These are phyloP conservation scores for Colletotrichum falcatum DNA, from an alignment of 2,329 filamentous ascomycete species.

Conservation along the genomic window DNA sequence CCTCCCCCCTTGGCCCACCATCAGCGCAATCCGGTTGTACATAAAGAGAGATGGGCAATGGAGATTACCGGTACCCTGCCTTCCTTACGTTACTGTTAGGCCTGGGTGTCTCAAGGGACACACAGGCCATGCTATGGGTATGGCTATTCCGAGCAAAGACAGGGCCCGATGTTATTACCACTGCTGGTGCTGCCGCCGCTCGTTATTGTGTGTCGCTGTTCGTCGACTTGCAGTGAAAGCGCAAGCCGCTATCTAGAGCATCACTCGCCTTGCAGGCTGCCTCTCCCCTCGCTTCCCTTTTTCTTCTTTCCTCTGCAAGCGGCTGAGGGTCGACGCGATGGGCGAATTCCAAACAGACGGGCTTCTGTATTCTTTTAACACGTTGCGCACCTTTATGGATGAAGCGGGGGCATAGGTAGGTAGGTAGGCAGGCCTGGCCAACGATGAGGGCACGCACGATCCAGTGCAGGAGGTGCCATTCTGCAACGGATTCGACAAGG, in stretches of 20 bases:
- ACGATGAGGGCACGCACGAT: background rate
- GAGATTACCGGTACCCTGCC: background rate
- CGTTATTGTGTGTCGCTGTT: background rate
- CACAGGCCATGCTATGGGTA: conserved; percentile 29
- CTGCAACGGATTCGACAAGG: conserved; percentile 13
- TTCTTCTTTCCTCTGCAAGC: no score
- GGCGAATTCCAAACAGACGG: background rate
- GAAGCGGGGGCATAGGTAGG: conserved; percentile 12
- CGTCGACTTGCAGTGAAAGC: conserved; percentile 1
- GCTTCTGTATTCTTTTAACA: background rate
- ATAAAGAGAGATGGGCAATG: conserved; percentile 3
- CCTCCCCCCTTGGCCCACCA: background rate
- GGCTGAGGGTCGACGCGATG: background rate
- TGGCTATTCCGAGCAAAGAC: conserved; percentile 32
- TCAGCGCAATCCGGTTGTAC: background rate
- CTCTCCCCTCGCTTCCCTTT: background rate
- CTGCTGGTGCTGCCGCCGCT: background rate
- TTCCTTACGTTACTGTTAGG: conserved; percentile 10
- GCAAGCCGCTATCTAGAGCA: background rate
- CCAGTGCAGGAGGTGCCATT: conserved; percentile 14
- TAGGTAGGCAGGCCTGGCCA: conserved; percentile 2
- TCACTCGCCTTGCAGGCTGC: background rate
- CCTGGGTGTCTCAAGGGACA: conserved; percentile 22
- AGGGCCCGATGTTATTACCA: conserved; percentile 9
- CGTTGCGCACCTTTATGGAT: conserved; percentile 8